Base-by-base conservation (phyloP, 768 basidiomycete genomes). In the Phanerochaete carnosa region DNA sequence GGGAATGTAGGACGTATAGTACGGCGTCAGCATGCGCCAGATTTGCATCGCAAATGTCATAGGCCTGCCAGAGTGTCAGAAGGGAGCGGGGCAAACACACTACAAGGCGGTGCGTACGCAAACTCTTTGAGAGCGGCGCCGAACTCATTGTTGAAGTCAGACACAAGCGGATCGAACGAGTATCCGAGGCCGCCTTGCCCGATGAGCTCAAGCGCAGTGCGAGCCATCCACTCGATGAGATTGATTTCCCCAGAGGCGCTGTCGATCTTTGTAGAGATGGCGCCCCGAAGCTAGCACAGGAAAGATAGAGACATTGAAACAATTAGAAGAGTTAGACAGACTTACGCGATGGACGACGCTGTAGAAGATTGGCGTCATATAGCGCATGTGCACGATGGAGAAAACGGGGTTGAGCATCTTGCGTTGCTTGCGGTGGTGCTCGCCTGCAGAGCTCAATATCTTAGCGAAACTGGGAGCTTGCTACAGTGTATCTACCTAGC, bases 151-250 rank as follows among this genome's bases (percentile, higher is more conserved):
- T 60, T 29, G 0, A 46, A 58, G 25, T 66, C 64, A 23, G 59
- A 61, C 1, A 57, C 57, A 7, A 71, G 61, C 1, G 67, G 66
- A 33, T 71, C 70, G 58, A 69, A 67, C 4, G 67, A 69, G 58
- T 67, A 64, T 6, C 70, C 70, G 3, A 71, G 49, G 2, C 64
- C 70, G 32, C 64, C 61, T 60, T 71, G 70, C 3, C 68, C 70
- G 28, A 69, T 65, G 1, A 68, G 58, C 43, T 71, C 70, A 35
- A 71, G 63, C 12, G 70, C 70, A 1, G 65, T 58, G 25, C 70
- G 70, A 22, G 60, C 61, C 65, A 68, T 69, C 70, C 70, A 71
- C 19, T 46, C 30, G 6, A 68, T 7, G 32, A 71, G 45, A 59
- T 71, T 64, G 25, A 71, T 33, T n/a, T 68, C 70, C 0, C 29